Evolutionary conservation across 2,329 filamentous ascomycete species (phyloP), one percentile per base, ranked within the genome.

Genomic region (Colletotrichum lentis): DNA sequence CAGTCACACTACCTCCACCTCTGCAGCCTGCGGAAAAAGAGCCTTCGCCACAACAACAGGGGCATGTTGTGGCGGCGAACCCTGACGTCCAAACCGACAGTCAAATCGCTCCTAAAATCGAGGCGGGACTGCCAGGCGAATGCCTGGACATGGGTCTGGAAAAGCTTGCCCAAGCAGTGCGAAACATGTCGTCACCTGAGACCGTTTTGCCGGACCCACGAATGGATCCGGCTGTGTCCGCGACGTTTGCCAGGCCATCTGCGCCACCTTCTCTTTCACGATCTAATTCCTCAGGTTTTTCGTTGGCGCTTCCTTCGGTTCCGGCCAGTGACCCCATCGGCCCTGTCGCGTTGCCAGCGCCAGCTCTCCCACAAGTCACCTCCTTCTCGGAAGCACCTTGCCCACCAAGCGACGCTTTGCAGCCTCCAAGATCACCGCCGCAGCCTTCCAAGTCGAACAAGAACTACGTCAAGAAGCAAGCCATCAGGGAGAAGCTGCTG

Each of bases 391-490:
- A 82, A 66, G 76, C 79, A 12, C 72, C 77, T 0, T 80, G 79
- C 58, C 80, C 83, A 10, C 78, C 80, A 10, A 84, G 81, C 67
- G 84, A 87, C 65, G 74, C 75, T 24, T 71, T 74, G 16, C 75
- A 76, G 6, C 71, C 76, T 4, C 75, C 76, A n/a, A 79, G 79
- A 4, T 80, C 80, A 3, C 80, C 80, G 0, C 76, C 76, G 0
- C 72, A 73, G 37, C 72, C 73, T 14, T 74, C 84, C 77, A 72
- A 82, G 78, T 79, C 86, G 77, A 82, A 90, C 84, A 86, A 91
- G 84, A 84, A 90, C 81, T 77, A 82, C 24, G 85, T 88, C 3
- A 88, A 89, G 74, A 91, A 92, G 71, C 80, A 85, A 52, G 81
- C 85, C 2, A 88, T 88, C 71, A 85, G 84, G 73, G 84, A 88